Evolutionary conservation across 345 rosid species (phyloP), one percentile per base, ranked within the genome.

Genomic region (Microcos paniculata): DNA sequence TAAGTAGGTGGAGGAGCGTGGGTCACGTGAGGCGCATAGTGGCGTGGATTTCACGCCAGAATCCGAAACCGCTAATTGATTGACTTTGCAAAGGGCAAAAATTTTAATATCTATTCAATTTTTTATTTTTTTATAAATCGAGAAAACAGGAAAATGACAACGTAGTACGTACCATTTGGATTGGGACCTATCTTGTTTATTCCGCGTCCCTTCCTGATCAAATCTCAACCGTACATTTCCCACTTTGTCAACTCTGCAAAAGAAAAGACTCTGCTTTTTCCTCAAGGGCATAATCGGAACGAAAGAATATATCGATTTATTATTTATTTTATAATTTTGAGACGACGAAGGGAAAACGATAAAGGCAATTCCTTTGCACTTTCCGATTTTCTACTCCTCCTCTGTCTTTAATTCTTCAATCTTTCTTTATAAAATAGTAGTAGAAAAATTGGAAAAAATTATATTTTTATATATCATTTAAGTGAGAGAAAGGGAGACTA

Each of bases 11-110:
- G 28, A 48, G 33, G 28, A 45, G 33, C 19, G 12, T 71, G 21
- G 8, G 46, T 70, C 52, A 73, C 65, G 74, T 72, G 77, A 77
- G 48, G 56, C 35, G 40, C 53, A 24, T 33, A 35, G 24, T 75
- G 53, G 87, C 87, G 87, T 84, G 26, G 80, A 53, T 82, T 63
- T 76, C 62, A 85, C 85, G 87, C 84, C 23, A 56, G 69, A 21
- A 74, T 71, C 63, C 9, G 56, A 56, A 62, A 46, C 64, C 52
- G 65, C 64, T 65, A 77, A 70, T 38, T 51, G 16, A 58, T 18
- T 71, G 79, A 68, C 82, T 73, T 18, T 14, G 19, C 8, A 16
- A n/a, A 33, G 48, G 35, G 12, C 49, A 51, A 33, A n/a, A 53
- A 23, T 38, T 58, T 13, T 23, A 35, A 19, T 56, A 71, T 53